Evolutionary conservation across 2,329 filamentous ascomycete species (phyloP).

Genomic region (Monosporascus sp.): DNA sequence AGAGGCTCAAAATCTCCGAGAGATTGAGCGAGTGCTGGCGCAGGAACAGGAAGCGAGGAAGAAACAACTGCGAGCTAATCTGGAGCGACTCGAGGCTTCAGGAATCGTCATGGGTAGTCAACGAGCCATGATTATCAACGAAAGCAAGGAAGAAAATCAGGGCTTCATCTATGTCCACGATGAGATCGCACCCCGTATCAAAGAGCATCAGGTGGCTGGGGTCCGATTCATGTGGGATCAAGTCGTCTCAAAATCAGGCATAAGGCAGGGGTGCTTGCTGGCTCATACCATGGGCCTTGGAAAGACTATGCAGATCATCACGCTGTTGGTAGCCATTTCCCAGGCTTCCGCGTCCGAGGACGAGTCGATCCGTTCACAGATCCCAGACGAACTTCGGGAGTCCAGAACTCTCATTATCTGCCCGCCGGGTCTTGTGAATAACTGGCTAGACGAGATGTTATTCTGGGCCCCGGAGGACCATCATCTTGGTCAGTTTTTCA

Average conservation of each 20-base stretch:
- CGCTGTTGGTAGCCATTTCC: conserved; percentile 69
- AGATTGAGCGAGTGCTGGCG: conserved; percentile 47
- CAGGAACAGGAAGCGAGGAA: conserved; percentile 49
- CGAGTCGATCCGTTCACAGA: conserved; percentile 51
- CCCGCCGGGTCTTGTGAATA: conserved; percentile 68
- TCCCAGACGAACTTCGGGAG: conserved; percentile 58
- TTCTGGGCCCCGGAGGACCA: conserved; percentile 57
- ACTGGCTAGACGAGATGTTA: conserved; percentile 75
- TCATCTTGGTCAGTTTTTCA: conserved; percentile 50
- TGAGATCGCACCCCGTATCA: conserved; percentile 60
- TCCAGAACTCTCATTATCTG: conserved; percentile 69
- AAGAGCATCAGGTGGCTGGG: conserved; percentile 74
- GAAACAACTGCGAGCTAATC: conserved; percentile 34
- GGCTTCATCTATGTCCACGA: conserved; percentile 59
- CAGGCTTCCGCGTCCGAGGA: conserved; percentile 59
- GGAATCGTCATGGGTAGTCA: conserved; percentile 34
- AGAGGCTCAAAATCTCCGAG: conserved; percentile 47
- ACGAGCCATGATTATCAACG: conserved; percentile 58
- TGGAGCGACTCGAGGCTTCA: conserved; percentile 36
- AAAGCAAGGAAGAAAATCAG: conserved; percentile 54
- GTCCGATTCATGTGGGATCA: conserved; percentile 88
- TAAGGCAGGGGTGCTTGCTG: conserved; percentile 69
- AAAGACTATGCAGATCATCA: conserved; percentile 89
- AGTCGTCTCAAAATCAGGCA: conserved; percentile 54
- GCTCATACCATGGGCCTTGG: conserved; percentile 90